These are phyloP conservation scores for Backusella morwellensis DNA, from an alignment of 192 early-diverging fungal genomes.

Conservation along the genomic window DNA sequence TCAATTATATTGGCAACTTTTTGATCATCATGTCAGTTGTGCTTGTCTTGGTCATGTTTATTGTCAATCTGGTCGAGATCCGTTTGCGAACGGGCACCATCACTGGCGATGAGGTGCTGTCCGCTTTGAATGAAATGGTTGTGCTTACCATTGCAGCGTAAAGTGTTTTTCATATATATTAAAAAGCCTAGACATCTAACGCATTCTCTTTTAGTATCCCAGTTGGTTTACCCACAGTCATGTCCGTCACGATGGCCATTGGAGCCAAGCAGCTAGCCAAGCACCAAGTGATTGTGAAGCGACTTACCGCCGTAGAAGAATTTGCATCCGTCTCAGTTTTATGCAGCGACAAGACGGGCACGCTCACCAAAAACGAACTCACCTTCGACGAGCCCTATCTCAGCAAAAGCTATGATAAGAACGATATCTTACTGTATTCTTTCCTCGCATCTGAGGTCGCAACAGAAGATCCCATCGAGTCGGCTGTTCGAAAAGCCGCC, in stretches of 20 bases:
- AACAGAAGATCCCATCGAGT: constrained; percentile 74
- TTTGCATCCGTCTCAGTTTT: constrained; percentile 70
- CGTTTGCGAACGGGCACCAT: constrained; percentile 33
- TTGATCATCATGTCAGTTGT: constrained; percentile 59
- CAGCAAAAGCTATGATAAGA: constrained; percentile 40
- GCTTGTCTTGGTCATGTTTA: constrained; percentile 57
- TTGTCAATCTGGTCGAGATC: constrained; percentile 27
- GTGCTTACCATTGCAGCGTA: constrained; percentile 71
- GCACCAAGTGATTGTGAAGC: constrained; percentile 76
- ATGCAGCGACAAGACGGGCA: constrained; percentile 73
- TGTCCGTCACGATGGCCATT: constrained; percentile 85
- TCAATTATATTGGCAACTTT: constrained; percentile 76
- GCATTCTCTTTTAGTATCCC: constrained; percentile 51
- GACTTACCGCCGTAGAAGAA: constrained; percentile 78
- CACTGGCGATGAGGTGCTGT: constrained; percentile 54
- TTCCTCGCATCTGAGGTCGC: constrained; percentile 68
- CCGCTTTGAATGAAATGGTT: constrained; percentile 60
- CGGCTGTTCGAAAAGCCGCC: constrained; percentile 64
- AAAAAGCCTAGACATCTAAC: no score
- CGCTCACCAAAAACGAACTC: constrained; percentile 74
- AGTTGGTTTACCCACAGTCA: constrained; percentile 75
- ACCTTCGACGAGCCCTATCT: constrained; percentile 72
- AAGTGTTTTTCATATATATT: not conserved
- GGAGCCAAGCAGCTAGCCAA: constrained; percentile 70
- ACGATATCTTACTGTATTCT: constrained; percentile 62